Base-by-base conservation (phyloP, 164 flowering plant species). In the Amborella trichopoda region DNA sequence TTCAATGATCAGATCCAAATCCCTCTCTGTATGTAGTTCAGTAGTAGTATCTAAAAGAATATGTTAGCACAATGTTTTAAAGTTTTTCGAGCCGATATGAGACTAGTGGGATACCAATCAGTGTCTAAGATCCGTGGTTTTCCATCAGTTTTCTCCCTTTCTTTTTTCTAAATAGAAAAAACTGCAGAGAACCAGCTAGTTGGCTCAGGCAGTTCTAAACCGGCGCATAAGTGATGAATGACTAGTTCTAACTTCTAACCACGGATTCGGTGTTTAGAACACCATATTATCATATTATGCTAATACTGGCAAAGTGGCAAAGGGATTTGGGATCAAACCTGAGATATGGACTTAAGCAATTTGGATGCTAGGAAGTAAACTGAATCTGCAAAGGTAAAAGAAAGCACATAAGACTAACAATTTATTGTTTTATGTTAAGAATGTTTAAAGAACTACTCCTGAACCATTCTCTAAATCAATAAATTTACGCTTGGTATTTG, bases 341-440 rank as follows among this genome's bases (percentile, higher is more conserved):
- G 96, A 30, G 84, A 55, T 51, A 66, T 65, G 34, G 90, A 63
- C 62, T 87, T 91, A 10, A 91, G 79, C 39, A 91, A 49, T 74
- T 82, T 91, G 20, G 93, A 75, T 34, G 88, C 95, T 27, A 87
- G 55, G 48, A 87, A 87, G 44, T 62, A 91, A 38, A 86, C 44
- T 20, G 93, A 83, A 77, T 91, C 98, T 86, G 96, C 66, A 73
- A 2, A 18, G 10, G 9, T 18, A 28, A 17, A 19, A 38, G 26
- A n/a, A n/a, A 19, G 32, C 20, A 26, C 19, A 43, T 46, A 40
- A 6, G n/a, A 18, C 47, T 36, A 37, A 3, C 25, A 25, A 53
- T 28, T 26, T 9, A 21, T 21, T n/a, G 12, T 6, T 5, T 1
- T 34, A 17, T 36, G 20, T 22, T 1, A 3, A n/a, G n/a, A n/a